Percentiles rank a stretch among this genome's conserved stretches.
These are phyloP conservation scores for Cordyceps farinosa DNA, from an alignment of 2,329 filamentous ascomycete genomes.

Conservation along the genomic window DNA sequence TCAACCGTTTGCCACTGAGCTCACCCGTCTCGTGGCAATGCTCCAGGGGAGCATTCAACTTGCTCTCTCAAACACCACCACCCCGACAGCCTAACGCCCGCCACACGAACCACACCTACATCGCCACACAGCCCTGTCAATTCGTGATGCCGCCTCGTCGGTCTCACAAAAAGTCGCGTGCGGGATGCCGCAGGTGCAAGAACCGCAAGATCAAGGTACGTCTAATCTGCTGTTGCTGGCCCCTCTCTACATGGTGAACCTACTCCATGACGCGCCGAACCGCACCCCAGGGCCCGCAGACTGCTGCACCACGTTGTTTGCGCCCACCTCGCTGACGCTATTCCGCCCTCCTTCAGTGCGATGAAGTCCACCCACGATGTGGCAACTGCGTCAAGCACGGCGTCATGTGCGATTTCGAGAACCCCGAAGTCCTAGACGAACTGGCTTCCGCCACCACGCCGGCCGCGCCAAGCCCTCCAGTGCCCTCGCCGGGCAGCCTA, in stretches of 20 bases:
- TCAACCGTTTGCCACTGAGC: slow-evolving; percentile 1
- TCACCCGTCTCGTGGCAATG: slow-evolving; percentile 8
- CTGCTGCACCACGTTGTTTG: not conserved
- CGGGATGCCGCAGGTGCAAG: slow-evolving; percentile 65
- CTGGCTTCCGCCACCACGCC: slow-evolving; percentile 34
- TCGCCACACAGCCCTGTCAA: not conserved
- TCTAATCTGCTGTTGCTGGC: slow-evolving; percentile 7
- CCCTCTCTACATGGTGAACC: not conserved
- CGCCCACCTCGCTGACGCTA: not conserved
- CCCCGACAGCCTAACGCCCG: slow-evolving; percentile 4
- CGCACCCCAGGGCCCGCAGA: not conserved
- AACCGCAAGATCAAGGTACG: slow-evolving; percentile 65
- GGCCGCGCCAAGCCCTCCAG: slow-evolving; percentile 24
- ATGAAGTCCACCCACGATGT: slow-evolving; percentile 62
- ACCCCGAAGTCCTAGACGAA: slow-evolving; percentile 44
- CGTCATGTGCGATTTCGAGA: slow-evolving; percentile 62
- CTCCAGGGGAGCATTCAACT: slow-evolving; percentile 14
- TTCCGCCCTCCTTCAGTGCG: slow-evolving; percentile 45
- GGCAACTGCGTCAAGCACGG: slow-evolving; percentile 66
- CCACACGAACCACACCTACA: not conserved
- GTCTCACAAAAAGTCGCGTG: slow-evolving; percentile 67
- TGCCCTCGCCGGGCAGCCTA: slow-evolving; percentile 24
- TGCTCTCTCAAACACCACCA: slow-evolving; percentile 1
- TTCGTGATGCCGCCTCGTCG: slow-evolving; percentile 58
- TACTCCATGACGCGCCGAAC: not conserved